Evolutionary conservation across 164 flowering plant genomes (phyloP).

Genomic region (Taxillus chinensis): DNA sequence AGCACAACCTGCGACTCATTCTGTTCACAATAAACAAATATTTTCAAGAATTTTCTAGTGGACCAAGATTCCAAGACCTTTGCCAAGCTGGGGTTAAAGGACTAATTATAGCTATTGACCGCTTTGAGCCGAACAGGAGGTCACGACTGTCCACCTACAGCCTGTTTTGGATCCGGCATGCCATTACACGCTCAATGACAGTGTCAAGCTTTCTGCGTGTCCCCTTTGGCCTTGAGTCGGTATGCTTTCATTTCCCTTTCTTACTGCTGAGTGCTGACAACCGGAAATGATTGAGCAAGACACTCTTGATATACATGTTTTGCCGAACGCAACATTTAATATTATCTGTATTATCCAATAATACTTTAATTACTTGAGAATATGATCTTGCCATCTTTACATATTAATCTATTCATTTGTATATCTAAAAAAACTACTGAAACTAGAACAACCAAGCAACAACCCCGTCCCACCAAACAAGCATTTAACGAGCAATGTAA

Average conservation of each 20-base stretch:
- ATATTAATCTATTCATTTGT: no score
- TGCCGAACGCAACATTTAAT: no score
- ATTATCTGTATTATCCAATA: no score
- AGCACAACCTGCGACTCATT: slow-evolving; percentile 96
- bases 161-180: slow-evolving; percentile 91
- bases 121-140: slow-evolving; percentile 79
- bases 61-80: slow-evolving; percentile 71
- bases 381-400: no score
- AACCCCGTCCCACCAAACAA: no score
- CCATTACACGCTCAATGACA: slow-evolving; percentile 82
- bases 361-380: no score
- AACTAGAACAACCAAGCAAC: no score
- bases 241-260: slow-evolving; percentile 15
- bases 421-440: no score
- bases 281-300: not conserved
- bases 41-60: slow-evolving; percentile 70
- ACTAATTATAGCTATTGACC: slow-evolving; percentile 83
- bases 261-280: not conserved
- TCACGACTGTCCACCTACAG: slow-evolving; percentile 78
- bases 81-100: slow-evolving; percentile 96
- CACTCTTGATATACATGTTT: not conserved
- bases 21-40: slow-evolving; percentile 82
- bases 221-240: slow-evolving; percentile 91
- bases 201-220: slow-evolving; percentile 75
- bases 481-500: no score